Evolutionary conservation across 352 stramenopile species (phyloP), one percentile per base, ranked within the genome.

Genomic region (Globisporangium cystogenes): DNA sequence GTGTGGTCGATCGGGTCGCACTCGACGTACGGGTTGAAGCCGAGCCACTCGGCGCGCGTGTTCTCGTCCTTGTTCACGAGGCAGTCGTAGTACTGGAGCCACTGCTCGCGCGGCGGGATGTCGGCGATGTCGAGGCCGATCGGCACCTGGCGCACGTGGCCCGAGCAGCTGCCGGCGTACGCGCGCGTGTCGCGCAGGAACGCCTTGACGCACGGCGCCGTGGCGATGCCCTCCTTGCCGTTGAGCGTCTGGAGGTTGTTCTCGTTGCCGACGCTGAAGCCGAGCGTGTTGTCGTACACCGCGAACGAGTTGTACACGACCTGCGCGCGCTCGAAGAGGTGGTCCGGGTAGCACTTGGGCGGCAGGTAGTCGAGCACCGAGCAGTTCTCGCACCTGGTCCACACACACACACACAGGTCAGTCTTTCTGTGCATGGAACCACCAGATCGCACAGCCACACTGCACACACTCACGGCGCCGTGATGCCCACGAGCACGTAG

Each of bases 31-130:
- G 74, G 76, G 47, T 90, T 74, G 39, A 67, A 68, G 15, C 56
- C 56, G 3, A 57, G 39, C 56, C 74, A 85, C 49, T 82, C 67
- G 10, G 72, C 73, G 51, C 75, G 64, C 26, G 72, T 81, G 57
- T 65, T 62, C 50, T 83, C 72, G 48, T 73, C 57, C 36, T 76
- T 60, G 43, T 72, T 62, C 1, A 67, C 57, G 7, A 60, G 43
- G 50, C 81, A 92, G 65, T 92, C 78, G 56, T 86, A 92, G 60
- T 92, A 92, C 57, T 73, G 55, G 5, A 90, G 42, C 78, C 78
- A 87, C 52, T 82, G 70, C 16, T 61, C 60, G 26, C 81, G 68
- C 8, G 78, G 81, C 21, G 65, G 69, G 33, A 81, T 85, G 48
- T 92, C 81, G 10, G 81, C 81, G 47, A 87, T 81, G 40, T 90